Conservation (phyloP, 257 asterid species). For the Linderniella brevidens region DNA sequence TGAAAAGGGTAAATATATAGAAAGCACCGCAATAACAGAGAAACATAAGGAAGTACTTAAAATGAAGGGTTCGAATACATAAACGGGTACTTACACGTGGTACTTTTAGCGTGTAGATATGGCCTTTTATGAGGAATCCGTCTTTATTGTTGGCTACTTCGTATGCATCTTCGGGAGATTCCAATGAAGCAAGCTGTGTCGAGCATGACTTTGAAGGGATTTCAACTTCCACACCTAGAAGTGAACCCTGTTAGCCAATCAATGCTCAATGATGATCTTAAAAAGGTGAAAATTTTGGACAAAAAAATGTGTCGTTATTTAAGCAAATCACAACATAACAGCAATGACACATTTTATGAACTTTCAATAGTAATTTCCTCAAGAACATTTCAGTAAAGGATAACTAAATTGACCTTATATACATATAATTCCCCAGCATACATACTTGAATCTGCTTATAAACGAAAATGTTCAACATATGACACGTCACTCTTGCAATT, state of each 20-base stretch:
- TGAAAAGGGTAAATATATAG: neutral
- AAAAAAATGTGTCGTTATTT: constrained; percentile 11
- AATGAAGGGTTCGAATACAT: neutral
- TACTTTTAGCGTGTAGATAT: constrained; percentile 51
- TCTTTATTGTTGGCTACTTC: constrained; percentile 31
- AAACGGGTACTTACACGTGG: constrained; percentile 39
- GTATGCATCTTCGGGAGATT: constrained; percentile 18
- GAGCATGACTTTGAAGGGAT: constrained; percentile 46
- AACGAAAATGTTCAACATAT: no score
- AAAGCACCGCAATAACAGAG: no score
- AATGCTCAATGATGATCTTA: constrained; percentile 43
- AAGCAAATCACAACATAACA: neutral
- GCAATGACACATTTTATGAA: neutral
- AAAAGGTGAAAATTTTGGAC: constrained; percentile 19
- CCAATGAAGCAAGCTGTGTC: constrained; percentile 31
- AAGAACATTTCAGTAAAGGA: no score
- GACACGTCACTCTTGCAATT: no score
- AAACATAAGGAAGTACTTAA: neutral
- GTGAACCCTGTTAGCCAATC: constrained; percentile 99
- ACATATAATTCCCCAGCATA: no score
- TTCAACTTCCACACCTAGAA: constrained; percentile 97
- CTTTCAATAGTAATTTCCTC: no score
- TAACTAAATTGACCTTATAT: no score
- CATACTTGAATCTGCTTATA: no score
- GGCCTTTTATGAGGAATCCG: constrained; percentile 51